Base-by-base conservation (phyloP, 2,329 filamentous ascomycete genomes). In the Teratosphaeria gauchensis region DNA sequence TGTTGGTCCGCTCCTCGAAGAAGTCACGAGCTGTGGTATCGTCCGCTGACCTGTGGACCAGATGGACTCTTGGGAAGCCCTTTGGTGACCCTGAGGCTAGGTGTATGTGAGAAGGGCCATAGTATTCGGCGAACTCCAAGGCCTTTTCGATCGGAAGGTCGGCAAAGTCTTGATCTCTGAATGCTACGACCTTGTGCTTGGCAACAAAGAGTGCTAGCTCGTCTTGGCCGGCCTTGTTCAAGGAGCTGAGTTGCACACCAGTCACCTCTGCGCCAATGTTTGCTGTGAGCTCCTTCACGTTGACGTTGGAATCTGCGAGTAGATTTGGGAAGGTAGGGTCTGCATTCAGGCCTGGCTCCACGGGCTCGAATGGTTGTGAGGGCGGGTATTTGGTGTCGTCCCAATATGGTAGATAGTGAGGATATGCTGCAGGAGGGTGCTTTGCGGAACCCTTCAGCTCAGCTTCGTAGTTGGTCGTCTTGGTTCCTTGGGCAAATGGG, bases 81-180 rank as follows among this genome's bases (percentile, higher is more conserved):
- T 83, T 83, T 0, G 89, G 89, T 0, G 86, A 85, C 1, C 89
- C 89, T 0, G 85, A 89, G 0, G 88, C 88, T 3, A 88, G 89
- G 66, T 92, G 89, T 59, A 92, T 89, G 75, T 94, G 89, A 65
- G 88, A 87, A 8, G 87, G 84, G 53, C 89, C 89, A 68, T 91
- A 94, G 75, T 92, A 91, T 56, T 82, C 80, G 55, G 84, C 88
- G 63, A 84, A 85, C 21, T 86, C 79, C 42, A 90, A 77, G 1
- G 86, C 88, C 8, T 89, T 80, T 31, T 82, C 72, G 67, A 92
- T 90, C 7, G 87, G 81, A 11, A 90, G 78, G 63, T 88, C 73
- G 51, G 78, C 78, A 51, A 80, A 75, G 64, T 92, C 86, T 69
- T 92, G 89, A 67, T 85, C 80, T 28, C 88, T 84, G 79, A 92